Evolutionary conservation across 2,329 filamentous ascomycete genomes (phyloP).

Genomic region (Cladosporium colombiae): DNA sequence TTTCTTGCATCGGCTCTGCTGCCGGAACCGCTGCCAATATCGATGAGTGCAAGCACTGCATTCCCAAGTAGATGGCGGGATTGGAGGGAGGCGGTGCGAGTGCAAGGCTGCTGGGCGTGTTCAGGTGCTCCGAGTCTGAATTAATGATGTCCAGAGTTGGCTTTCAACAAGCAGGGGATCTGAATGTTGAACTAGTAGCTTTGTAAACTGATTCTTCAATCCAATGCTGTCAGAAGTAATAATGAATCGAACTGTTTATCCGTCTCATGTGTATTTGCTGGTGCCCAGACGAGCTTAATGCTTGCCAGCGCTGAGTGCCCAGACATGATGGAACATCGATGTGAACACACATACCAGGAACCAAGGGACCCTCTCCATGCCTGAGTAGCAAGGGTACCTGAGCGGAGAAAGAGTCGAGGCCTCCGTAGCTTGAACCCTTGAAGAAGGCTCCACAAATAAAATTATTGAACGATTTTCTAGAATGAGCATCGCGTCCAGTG

Average conservation of each 20-base stretch:
- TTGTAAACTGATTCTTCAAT: background rate
- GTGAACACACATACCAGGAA: background rate
- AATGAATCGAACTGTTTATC: background rate
- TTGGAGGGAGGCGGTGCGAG: background rate
- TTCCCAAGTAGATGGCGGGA: slow-evolving; percentile 18
- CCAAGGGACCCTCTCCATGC: background rate
- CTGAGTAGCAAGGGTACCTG: background rate
- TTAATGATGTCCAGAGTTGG: background rate
- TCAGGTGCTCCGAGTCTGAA: background rate
- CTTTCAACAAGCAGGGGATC: background rate
- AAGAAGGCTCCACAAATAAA: background rate
- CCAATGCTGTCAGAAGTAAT: background rate
- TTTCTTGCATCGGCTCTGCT: slow-evolving; percentile 20
- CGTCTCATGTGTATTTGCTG: background rate
- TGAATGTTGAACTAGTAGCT: background rate
- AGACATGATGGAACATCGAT: background rate
- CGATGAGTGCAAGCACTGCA: slow-evolving; percentile 22
- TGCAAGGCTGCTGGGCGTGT: background rate
- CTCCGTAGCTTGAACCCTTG: background rate
- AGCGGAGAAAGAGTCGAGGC: background rate
- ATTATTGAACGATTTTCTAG: background rate
- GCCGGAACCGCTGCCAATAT: slow-evolving; percentile 20
- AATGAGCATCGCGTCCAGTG: too few species aligned
- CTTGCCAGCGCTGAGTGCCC: background rate
- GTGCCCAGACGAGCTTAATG: background rate